Evolutionary conservation across 2,329 filamentous ascomycete species (phyloP).

Genomic region (Claviceps spartinae): DNA sequence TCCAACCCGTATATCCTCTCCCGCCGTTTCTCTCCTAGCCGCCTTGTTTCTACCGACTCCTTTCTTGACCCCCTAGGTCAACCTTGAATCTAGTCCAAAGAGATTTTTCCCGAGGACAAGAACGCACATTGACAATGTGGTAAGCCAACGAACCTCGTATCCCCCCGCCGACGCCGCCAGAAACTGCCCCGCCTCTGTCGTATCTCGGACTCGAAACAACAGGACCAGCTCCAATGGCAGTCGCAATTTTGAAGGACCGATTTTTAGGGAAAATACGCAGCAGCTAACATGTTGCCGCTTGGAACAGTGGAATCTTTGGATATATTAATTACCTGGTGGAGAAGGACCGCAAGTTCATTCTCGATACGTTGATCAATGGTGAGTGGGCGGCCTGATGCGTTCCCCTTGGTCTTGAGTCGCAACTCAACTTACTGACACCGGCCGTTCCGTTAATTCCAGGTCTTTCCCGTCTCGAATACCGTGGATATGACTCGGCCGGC

Average conservation of each 20-base stretch:
- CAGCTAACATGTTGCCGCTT: conserved; percentile 15
- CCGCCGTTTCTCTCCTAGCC: conserved; percentile 3
- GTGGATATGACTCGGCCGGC: conserved; percentile 96
- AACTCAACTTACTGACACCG: conserved; percentile 6
- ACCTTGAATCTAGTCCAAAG: neutral
- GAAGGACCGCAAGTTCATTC: conserved; percentile 93
- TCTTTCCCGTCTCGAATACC: conserved; percentile 90
- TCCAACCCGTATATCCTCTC: conserved; percentile 2
- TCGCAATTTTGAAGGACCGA: neutral
- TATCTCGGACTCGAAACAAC: neutral
- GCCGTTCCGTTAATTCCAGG: conserved; percentile 36
- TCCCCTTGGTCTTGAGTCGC: neutral
- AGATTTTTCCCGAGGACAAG: conserved; percentile 4
- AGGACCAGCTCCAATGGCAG: conserved; percentile 1
- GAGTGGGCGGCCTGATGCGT: conserved; percentile 22
- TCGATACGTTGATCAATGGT: conserved; percentile 95
- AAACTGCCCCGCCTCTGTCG: conserved; percentile 4
- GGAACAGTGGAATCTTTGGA: conserved; percentile 75
- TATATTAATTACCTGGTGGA: conserved; percentile 99
- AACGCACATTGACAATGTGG: conserved; percentile 12
- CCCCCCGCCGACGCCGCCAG: conserved; percentile 8
- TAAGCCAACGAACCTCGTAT: conserved; percentile 6
- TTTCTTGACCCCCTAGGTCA: neutral
- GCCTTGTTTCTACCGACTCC: conserved; percentile 2
- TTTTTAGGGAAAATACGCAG: neutral